These are phyloP conservation scores for Bipolaris bicolor DNA, from an alignment of 2,329 filamentous ascomycete genomes.

Conservation along the genomic window DNA sequence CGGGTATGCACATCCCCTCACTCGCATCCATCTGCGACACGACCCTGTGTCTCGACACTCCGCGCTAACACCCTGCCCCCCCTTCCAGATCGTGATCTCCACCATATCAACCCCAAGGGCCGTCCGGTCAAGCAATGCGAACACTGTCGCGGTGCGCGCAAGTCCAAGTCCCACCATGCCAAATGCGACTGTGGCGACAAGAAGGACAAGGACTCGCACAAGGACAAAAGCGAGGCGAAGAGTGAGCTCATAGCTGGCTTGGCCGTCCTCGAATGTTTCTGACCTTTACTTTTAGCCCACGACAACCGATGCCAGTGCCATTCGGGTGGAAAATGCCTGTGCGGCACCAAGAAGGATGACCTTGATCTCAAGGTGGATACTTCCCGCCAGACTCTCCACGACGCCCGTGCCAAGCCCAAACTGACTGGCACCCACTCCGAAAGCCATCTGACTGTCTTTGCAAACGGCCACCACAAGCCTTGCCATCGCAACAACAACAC, in stretches of 20 bases:
- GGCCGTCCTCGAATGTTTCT: slow-evolving; percentile 34
- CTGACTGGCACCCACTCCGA: slow-evolving; percentile 65
- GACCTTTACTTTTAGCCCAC: slow-evolving; percentile 41
- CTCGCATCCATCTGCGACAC: slow-evolving; percentile 17
- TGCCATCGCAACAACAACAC: slow-evolving; percentile 69
- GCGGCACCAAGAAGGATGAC: slow-evolving; percentile 63
- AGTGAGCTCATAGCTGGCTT: slow-evolving; percentile 46
- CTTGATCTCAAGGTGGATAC: slow-evolving; percentile 54
- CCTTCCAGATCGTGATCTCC: slow-evolving; percentile 78
- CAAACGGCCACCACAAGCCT: slow-evolving; percentile 69
- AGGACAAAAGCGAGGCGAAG: slow-evolving; percentile 53
- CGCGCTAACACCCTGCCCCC: background rate
- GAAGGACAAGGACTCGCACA: slow-evolving; percentile 64
- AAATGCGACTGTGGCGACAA: slow-evolving; percentile 98
- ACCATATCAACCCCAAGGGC: slow-evolving; percentile 97
- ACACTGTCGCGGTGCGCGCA: slow-evolving; percentile 94
- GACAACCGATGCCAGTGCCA: slow-evolving; percentile 59
- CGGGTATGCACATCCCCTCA: slow-evolving; percentile 64
- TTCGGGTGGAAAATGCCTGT: slow-evolving; percentile 65
- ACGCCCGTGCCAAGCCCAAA: slow-evolving; percentile 60
- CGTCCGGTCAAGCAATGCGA: slow-evolving; percentile 96
- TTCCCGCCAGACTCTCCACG: slow-evolving; percentile 53
- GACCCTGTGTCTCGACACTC: slow-evolving; percentile 5
- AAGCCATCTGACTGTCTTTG: slow-evolving; percentile 64
- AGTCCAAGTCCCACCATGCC: slow-evolving; percentile 91